Percentiles rank a stretch among this genome's conserved stretches.
phyloP scores from a whole-genome alignment of 306 rosid genomes.

The Prunus campanulata region DNA sequence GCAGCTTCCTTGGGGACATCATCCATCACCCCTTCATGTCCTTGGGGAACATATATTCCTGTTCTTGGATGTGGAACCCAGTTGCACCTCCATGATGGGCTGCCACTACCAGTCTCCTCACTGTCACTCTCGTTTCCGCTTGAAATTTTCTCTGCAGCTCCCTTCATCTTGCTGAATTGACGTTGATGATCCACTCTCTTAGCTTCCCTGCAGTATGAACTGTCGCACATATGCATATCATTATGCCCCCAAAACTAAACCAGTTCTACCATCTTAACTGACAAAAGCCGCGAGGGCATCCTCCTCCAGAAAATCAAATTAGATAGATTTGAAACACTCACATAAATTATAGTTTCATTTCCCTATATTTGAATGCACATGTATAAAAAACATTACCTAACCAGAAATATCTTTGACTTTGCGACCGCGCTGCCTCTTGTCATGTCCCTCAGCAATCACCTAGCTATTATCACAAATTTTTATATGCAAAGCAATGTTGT shows the following conservation, averaged over 20 bases:
- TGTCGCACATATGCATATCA: not conserved
- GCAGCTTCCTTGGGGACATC: constrained; percentile 63
- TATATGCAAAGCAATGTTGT: not conserved
- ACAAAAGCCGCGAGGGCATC: no score
- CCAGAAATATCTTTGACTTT: constrained; percentile 25
- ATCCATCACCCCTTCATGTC: constrained; percentile 66
- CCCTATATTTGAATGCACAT: no score
- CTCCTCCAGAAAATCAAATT: no score
- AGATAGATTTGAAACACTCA: no score
- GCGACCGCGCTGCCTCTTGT: constrained; percentile 24
- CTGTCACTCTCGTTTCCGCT: not conserved
- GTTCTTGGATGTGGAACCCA: constrained; percentile 77
- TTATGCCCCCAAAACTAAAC: not conserved
- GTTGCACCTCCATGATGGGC: constrained; percentile 2
- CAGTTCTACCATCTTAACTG: not conserved
- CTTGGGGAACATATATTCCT: constrained; percentile 68
- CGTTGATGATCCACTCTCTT: constrained; percentile 15
- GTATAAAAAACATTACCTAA: constrained; percentile 27
- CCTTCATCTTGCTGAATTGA: constrained; percentile 21
- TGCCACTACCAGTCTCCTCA: constrained; percentile 11
- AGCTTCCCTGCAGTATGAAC: constrained; percentile 28
- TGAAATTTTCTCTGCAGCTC: constrained; percentile 1
- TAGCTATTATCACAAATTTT: not conserved
- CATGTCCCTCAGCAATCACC: not conserved
- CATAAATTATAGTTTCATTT: no score